These are phyloP conservation scores for Phytophthora citricola DNA, from an alignment of 352 stramenopile species.

Conservation along the genomic window DNA sequence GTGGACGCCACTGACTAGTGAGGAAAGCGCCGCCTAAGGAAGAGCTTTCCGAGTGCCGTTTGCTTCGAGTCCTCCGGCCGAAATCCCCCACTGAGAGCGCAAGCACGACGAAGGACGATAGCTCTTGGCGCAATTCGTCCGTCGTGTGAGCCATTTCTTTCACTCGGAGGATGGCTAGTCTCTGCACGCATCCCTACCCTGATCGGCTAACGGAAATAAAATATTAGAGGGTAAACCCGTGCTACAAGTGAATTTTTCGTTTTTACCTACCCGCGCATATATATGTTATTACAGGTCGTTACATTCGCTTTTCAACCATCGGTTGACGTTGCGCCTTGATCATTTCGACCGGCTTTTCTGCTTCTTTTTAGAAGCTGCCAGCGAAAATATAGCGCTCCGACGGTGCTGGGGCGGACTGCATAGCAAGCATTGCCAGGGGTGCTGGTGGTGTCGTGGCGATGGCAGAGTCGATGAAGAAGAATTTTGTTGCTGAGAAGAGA, in stretches of 20 bases:
- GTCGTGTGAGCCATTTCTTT: constrained; percentile 30
- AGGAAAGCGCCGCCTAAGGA: constrained; percentile 20
- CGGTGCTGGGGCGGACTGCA: constrained; percentile 14
- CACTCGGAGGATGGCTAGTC: constrained; percentile 12
- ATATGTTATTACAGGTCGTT: background rate
- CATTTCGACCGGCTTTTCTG: constrained; percentile 18
- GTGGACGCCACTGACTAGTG: constrained; percentile 36
- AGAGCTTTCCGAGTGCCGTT: constrained; percentile 20
- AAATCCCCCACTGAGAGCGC: constrained; percentile 31
- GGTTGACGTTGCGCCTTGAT: constrained; percentile 11
- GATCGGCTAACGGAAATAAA: constrained; percentile 5
- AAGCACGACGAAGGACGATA: constrained; percentile 18
- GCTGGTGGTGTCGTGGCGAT: background rate
- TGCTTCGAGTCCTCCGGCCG: constrained; percentile 22
- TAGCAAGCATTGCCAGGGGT: background rate
- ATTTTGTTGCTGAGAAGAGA: background rate
- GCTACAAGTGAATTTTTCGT: too few relatives aligned
- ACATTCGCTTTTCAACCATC: constrained; percentile 9
- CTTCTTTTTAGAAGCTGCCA: constrained; percentile 32
- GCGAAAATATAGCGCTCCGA: constrained; percentile 13
- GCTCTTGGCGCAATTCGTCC: constrained; percentile 23
- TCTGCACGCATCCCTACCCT: constrained; percentile 7
- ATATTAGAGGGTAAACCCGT: background rate
- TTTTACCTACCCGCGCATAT: background rate
- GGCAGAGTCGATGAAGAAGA: constrained; percentile 2